phyloP scores from a whole-genome alignment of 345 rosid genomes.

The Pistacia vera region DNA sequence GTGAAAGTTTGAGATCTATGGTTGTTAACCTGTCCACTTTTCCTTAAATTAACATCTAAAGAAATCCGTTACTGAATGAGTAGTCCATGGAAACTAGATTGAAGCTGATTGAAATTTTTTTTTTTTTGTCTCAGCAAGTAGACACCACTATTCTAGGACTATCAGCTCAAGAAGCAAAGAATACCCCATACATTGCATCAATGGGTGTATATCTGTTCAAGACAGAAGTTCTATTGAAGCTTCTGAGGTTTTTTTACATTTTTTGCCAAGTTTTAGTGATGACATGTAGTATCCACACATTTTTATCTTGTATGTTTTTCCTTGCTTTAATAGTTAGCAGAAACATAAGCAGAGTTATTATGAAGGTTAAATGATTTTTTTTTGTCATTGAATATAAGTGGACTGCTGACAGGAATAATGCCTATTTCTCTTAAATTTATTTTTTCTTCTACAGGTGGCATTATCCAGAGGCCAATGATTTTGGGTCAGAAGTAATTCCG shows the following conservation, averaged over 20 bases:
- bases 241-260: conserved; percentile 46
- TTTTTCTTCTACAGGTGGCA: conserved; percentile 41
- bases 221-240: conserved; percentile 66
- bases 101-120: background rate
- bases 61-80: background rate
- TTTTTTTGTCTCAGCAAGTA: conserved; percentile 47
- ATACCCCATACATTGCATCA: conserved; percentile 74
- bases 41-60: background rate
- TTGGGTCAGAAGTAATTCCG: conserved; percentile 88
- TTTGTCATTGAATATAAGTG: no score
- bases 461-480: conserved; percentile 76
- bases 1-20: conserved; percentile 68
- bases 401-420: background rate
- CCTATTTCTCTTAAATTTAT: background rate
- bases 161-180: conserved; percentile 54
- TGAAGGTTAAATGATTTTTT: background rate
- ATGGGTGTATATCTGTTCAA: conserved; percentile 89
- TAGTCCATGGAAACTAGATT: background rate
- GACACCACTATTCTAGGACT: conserved; percentile 69
- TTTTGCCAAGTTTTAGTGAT: background rate
- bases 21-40: conserved; percentile 33
- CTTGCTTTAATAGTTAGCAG: background rate
- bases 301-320: background rate
- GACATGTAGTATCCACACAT: background rate
- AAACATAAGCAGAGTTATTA: background rate